Evolutionary conservation across 2,329 filamentous ascomycete species (phyloP).

Genomic region (Penicillium sumatraense): DNA sequence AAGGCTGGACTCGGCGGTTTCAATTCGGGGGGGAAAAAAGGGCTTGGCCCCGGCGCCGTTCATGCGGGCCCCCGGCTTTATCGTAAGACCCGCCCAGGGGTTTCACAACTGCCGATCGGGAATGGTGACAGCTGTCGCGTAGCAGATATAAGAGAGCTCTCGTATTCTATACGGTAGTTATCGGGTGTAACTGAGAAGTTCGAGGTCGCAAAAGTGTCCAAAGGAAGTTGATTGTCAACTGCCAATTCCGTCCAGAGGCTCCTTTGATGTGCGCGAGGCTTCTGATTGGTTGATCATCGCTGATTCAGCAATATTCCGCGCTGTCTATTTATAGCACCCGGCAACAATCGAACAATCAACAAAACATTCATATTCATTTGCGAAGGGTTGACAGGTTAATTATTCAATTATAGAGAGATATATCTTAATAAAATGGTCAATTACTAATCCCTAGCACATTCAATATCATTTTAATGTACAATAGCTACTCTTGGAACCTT

Average conservation of each 20-base stretch:
- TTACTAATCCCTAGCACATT: too few relatives aligned
- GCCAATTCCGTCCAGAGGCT: not conserved
- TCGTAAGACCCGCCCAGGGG: slow-evolving; percentile 22
- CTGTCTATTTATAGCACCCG: not conserved
- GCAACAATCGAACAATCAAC: not conserved
- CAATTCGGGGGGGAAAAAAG: slow-evolving; percentile 3
- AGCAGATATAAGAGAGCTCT: not conserved
- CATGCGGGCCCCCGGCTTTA: slow-evolving; percentile 29
- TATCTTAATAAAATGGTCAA: too few relatives aligned
- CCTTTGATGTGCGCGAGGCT: not conserved
- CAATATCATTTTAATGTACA: too few relatives aligned
- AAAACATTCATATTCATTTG: too few relatives aligned
- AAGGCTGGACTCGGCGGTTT: slow-evolving; percentile 1
- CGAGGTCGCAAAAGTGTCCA: not conserved
- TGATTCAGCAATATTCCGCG: not conserved
- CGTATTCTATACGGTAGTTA: not conserved
- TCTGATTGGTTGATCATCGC: not conserved
- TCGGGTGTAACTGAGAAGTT: not conserved
- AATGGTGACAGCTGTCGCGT: slow-evolving; percentile 4
- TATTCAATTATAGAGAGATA: too few relatives aligned
- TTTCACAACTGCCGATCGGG: slow-evolving; percentile 9
- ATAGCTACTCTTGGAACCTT: too few relatives aligned
- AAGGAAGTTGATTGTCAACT: not conserved
- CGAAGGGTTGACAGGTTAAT: too few relatives aligned
- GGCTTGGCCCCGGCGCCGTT: slow-evolving; percentile 6